Percentiles rank a stretch among this genome's conserved stretches.
These are phyloP conservation scores for Solanum sitiens DNA, from an alignment of 257 asterid genomes.

Conservation along the genomic window DNA sequence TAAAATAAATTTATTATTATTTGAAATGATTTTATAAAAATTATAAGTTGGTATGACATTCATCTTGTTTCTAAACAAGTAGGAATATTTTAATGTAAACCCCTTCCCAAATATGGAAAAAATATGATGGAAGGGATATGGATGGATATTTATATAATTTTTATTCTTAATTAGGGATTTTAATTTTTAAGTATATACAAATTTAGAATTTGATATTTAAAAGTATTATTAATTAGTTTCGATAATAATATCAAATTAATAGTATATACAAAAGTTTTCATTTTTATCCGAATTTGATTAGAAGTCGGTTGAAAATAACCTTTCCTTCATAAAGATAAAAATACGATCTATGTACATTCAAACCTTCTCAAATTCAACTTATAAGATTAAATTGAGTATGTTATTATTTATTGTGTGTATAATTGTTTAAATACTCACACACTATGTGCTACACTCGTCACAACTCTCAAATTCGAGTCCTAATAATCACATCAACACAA, in stretches of 20 bases:
- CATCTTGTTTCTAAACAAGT: neutral
- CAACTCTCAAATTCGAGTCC: neutral
- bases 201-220: neutral
- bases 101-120: neutral
- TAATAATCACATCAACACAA: neutral
- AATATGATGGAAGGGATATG: neutral
- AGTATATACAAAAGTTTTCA: neutral
- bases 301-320: fast-evolving
- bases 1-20: too few species aligned
- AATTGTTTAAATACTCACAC: neutral
- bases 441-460: neutral
- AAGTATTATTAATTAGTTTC: neutral
- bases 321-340: neutral
- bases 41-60: neutral
- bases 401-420: neutral
- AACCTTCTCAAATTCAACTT: neutral
- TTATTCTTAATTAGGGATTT: neutral
- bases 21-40: neutral
- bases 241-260: neutral
- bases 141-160: neutral
- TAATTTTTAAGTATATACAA: neutral
- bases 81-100: neutral
- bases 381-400: neutral
- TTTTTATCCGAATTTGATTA: neutral
- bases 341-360: neutral